These are phyloP conservation scores for Micractinium sp. DNA, from an alignment of 139 green algal species.

Conservation along the genomic window DNA sequence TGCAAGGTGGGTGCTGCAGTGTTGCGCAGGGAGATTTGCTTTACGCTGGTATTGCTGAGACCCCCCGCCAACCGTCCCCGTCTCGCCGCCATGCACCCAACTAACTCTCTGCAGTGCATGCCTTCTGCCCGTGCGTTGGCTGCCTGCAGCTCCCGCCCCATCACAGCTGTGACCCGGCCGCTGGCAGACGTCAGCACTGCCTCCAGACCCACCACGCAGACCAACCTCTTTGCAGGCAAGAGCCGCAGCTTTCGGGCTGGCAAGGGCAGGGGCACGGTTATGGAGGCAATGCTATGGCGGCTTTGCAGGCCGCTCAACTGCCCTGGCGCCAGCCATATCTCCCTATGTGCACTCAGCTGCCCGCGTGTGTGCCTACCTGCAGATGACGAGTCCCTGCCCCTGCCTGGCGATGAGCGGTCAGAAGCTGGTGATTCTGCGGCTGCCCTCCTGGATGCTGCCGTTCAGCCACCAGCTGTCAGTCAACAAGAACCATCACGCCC, in stretches of 20 bases:
- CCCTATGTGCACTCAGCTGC: background rate
- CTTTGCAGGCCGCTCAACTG: too few relatives aligned
- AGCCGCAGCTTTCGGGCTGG: too few relatives aligned
- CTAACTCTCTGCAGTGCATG: background rate
- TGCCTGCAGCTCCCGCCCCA: constrained; percentile 13
- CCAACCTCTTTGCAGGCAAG: constrained; percentile 8
- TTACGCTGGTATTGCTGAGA: too few relatives aligned
- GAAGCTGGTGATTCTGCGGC: background rate
- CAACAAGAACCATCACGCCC: too few relatives aligned
- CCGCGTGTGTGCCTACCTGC: background rate
- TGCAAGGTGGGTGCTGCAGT: background rate
- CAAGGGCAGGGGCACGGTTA: too few relatives aligned
- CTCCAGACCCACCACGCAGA: background rate
- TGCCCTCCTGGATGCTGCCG: background rate
- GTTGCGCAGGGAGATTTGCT: background rate
- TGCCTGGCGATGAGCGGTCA: constrained; percentile 10
- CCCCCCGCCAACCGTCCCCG: too few relatives aligned
- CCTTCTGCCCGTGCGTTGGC: background rate
- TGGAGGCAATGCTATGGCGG: too few relatives aligned
- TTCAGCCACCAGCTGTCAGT: background rate
- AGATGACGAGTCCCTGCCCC: constrained; percentile 22
- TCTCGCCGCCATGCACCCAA: background rate
- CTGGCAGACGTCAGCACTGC: background rate
- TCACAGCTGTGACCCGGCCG: background rate
- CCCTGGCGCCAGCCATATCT: too few relatives aligned